Percentiles rank a stretch among this genome's conserved stretches.
phyloP scores from a whole-genome alignment of 805 yeast species.

The Zygotorulaspora danielsina region DNA sequence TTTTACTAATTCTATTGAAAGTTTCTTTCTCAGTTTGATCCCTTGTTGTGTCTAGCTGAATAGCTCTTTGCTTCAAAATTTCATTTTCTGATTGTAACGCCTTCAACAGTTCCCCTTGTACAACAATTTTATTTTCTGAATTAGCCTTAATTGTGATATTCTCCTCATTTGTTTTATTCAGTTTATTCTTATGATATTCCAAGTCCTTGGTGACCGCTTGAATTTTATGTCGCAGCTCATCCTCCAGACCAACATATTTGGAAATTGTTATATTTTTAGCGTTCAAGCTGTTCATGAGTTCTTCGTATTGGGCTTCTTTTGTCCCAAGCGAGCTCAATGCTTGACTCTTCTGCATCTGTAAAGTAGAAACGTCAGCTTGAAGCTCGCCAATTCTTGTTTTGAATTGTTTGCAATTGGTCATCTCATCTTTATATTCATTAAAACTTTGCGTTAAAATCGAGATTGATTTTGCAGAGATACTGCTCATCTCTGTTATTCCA shows the following conservation, averaged over 20 bases:
- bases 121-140: conserved; percentile 36
- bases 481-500: background rate
- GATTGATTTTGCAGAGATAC: background rate
- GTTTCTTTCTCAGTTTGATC: conserved; percentile 20
- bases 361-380: conserved; percentile 20
- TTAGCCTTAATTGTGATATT: conserved; percentile 22
- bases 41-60: conserved; percentile 20
- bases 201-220: conserved; percentile 10
- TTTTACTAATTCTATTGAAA: conserved; percentile 13
- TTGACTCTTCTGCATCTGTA: conserved; percentile 27
- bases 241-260: conserved; percentile 9
- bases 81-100: conserved; percentile 32
- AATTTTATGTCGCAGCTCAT: conserved; percentile 13
- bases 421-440: conserved; percentile 11
- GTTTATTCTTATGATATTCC: conserved; percentile 8
- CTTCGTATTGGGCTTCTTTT: conserved; percentile 29
- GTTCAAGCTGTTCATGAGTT: conserved; percentile 10
- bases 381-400: conserved; percentile 20
- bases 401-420: conserved; percentile 15
- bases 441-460: conserved; percentile 4
- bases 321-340: conserved; percentile 22
- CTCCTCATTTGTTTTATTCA: conserved; percentile 17
- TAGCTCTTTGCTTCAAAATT: conserved; percentile 20
- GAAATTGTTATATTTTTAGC: conserved; percentile 13
- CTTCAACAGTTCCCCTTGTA: conserved; percentile 36